These are phyloP conservation scores for Lepidium africanum DNA, from an alignment of 345 rosid genomes.

Conservation along the genomic window DNA sequence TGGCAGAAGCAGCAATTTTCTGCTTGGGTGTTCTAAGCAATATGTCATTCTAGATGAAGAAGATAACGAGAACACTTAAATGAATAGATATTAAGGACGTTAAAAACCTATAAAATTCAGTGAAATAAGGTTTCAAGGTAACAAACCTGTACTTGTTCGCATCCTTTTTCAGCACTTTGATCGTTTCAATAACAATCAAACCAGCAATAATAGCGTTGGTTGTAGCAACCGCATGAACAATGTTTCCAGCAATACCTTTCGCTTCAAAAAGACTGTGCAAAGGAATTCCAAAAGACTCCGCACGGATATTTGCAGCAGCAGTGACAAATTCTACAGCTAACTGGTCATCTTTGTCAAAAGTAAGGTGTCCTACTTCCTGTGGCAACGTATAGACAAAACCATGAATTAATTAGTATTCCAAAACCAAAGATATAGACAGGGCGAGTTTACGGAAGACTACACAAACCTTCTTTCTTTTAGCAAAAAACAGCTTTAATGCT, in stretches of 20 bases:
- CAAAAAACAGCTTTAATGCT: constrained; percentile 68
- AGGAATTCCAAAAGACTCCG: constrained; percentile 87
- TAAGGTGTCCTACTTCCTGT: constrained; percentile 86
- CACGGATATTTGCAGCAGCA: constrained; percentile 98
- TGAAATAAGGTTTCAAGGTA: constrained; percentile 4
- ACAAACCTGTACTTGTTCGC: constrained; percentile 59
- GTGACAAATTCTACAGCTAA: constrained; percentile 96
- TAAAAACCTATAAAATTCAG: background rate
- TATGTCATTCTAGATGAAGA: constrained; percentile 69
- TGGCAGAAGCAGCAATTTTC: constrained; percentile 95
- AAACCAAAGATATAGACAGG: background rate
- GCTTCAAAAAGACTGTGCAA: constrained; percentile 98
- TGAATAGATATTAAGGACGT: background rate
- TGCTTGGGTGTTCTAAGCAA: constrained; percentile 81
- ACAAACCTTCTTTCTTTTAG: constrained; percentile 68
- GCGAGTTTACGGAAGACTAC: constrained; percentile 8
- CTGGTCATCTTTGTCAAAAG: constrained; percentile 98
- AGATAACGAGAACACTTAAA: constrained; percentile 13
- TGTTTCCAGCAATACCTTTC: constrained; percentile 98
- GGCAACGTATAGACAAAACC: background rate
- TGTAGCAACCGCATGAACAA: constrained; percentile 98
- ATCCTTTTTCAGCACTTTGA: constrained; percentile 81
- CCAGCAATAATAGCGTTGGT: constrained; percentile 96
- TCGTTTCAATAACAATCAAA: constrained; percentile 92
- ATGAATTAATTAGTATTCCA: background rate